These are phyloP conservation scores for Hyphopichia fennica DNA, from an alignment of 1,139 yeast species.

Conservation along the genomic window DNA sequence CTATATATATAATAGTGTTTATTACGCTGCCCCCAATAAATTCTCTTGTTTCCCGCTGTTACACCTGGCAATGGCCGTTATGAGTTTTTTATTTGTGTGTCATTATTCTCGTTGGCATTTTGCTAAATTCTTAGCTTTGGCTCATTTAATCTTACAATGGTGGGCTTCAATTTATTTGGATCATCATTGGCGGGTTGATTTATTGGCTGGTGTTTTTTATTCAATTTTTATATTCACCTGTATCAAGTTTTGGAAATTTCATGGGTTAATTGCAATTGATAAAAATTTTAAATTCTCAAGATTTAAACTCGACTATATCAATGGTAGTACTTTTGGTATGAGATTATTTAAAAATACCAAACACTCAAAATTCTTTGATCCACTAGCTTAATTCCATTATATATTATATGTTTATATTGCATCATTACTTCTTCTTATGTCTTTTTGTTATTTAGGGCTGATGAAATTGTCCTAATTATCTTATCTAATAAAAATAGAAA, in stretches of 20 bases:
- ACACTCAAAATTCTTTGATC: constrained; percentile 14
- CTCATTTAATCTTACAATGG: constrained; percentile 15
- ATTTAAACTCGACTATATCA: constrained; percentile 8
- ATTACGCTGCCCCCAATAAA: constrained; percentile 16
- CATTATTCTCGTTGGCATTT: constrained; percentile 12
- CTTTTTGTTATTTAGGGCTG: background rate
- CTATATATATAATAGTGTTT: constrained; percentile 11
- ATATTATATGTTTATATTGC: no score
- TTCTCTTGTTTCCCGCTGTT: constrained; percentile 17
- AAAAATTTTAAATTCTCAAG: constrained; percentile 12
- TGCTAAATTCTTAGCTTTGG: constrained; percentile 10
- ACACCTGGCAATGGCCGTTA: constrained; percentile 15
- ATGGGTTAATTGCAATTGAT: constrained; percentile 11
- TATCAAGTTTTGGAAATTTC: constrained; percentile 9
- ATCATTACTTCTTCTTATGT: background rate
- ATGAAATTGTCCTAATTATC: background rate
- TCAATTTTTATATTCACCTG: constrained; percentile 12
- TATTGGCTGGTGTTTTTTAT: constrained; percentile 14
- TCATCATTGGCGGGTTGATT: constrained; percentile 18
- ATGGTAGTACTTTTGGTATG: constrained; percentile 16
- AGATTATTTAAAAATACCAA: constrained; percentile 13
- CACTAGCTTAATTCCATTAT: constrained; percentile 8
- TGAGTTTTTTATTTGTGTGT: constrained; percentile 14
- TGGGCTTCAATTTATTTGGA: constrained; percentile 18
- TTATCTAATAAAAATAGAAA: background rate